Evolutionary conservation across 768 basidiomycete species (phyloP).

Genomic region (Termitomyces sp.): DNA sequence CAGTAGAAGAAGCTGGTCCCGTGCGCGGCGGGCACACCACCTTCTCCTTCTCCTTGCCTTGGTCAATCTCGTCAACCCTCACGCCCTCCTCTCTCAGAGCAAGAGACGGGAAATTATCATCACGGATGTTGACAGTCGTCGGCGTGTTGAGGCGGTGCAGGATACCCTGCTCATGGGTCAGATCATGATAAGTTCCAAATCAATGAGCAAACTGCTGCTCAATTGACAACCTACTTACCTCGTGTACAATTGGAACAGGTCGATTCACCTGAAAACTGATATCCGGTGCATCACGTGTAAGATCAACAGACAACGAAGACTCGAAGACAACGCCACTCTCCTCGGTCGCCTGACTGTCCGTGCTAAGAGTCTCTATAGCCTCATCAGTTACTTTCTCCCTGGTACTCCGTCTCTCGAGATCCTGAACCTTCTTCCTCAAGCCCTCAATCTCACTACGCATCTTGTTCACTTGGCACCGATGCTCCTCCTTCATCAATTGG

Average conservation of each 20-base stretch:
- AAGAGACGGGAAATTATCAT: neutral
- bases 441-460: conserved; percentile 10
- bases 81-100: neutral
- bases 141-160: neutral
- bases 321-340: neutral
- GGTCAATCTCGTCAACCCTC: neutral
- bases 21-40: neutral
- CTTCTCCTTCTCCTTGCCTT: neutral
- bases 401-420: neutral
- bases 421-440: conserved; percentile 6
- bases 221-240: neutral
- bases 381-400: neutral
- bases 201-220: neutral
- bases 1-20: neutral
- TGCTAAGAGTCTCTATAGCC: neutral
- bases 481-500: neutral
- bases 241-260: neutral
- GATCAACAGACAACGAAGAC: neutral
- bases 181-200: neutral
- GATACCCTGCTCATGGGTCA: neutral
- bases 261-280: neutral
- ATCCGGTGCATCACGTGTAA: neutral
- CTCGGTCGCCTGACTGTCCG: neutral
- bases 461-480: neutral
- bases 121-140: neutral